These are phyloP conservation scores for Closterium sp. DNA, from an alignment of 139 green algal species.

Conservation along the genomic window DNA sequence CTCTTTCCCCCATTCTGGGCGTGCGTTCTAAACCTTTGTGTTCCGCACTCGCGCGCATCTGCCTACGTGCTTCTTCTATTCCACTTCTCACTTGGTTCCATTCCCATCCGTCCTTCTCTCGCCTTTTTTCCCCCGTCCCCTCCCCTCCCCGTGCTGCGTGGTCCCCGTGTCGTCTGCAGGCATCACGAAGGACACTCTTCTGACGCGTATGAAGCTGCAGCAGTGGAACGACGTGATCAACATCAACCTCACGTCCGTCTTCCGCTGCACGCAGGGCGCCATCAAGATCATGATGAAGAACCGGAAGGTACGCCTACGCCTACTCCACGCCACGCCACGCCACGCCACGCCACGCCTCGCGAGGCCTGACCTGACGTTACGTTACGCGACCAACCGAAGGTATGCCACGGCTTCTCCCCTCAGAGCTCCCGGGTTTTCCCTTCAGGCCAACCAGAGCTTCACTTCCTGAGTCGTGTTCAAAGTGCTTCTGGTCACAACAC, in stretches of 20 bases:
- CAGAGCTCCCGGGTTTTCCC: no score
- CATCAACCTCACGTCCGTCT: constrained; percentile 94
- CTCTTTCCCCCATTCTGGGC: background rate
- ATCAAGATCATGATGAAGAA: constrained; percentile 4
- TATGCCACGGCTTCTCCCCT: no score
- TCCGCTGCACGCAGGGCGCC: constrained; percentile 67
- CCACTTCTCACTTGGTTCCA: background rate
- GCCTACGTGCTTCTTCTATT: no score
- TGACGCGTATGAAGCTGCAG: constrained; percentile 99
- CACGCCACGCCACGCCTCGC: no score
- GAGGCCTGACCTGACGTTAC: no score
- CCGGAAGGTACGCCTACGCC: background rate
- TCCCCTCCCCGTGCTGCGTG: background rate
- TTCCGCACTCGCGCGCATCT: background rate
- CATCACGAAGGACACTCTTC: constrained; percentile 92
- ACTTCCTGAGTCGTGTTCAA: no score
- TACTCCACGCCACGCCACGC: no score
- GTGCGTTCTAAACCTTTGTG: background rate
- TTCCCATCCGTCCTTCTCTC: background rate
- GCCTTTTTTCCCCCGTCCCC: background rate
- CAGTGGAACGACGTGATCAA: constrained; percentile 96
- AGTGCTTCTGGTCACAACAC: no score
- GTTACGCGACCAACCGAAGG: no score
- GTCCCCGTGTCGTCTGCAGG: constrained; percentile 56
- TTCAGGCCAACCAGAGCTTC: no score